Evolutionary conservation across 2,329 filamentous ascomycete genomes (phyloP), one percentile per base, ranked within the genome.

Genomic region (Madurella fahalii): DNA sequence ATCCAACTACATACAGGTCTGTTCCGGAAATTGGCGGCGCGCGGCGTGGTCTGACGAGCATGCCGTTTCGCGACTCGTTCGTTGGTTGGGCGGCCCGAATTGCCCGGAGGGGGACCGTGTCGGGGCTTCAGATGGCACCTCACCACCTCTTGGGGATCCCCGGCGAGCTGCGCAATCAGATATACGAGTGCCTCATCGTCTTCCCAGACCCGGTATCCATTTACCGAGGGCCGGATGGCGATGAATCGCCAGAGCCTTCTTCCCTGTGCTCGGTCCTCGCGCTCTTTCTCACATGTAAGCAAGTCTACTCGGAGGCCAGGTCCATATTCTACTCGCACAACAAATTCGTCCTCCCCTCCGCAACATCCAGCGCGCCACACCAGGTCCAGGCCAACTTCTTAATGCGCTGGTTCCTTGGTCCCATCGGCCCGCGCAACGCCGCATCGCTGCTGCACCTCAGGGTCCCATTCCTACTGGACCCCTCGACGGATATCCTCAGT

Each of bases 91-190:
- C 7, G 25, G 25, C 25, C 25, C 25, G 25, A 25, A 3, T 25
- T 25, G 25, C 25, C 25, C 34, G 13, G 34, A 37, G 34, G 11
- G 11, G 4, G 34, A 15, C 16, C 40, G n/a, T 5, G n/a, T 48
- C 30, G 11, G 16, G 17, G 43, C 20, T n/a, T 17, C 45, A 40
- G 32, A 13, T 25, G 32, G 2, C 46, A 53, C 20, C 16, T 34
- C 43, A 18, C 2, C 43, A 39, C 45, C 43, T 61, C 18, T 49
- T 58, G 34, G 32, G 31, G 11, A 31, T 57, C 11, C 59, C 59
- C 17, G 57, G 59, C 43, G 59, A 61, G 41, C 47, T 61, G 41
- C 54, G 59, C 25, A 61, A 61, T 51, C 54, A 56, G n/a, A 59
- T 61, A 50, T 61, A 59, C 55, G n/a, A 48, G 15, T 7, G 52